Conservation (phyloP, 2,329 filamentous ascomycete genomes). For the Nemania serpens region DNA sequence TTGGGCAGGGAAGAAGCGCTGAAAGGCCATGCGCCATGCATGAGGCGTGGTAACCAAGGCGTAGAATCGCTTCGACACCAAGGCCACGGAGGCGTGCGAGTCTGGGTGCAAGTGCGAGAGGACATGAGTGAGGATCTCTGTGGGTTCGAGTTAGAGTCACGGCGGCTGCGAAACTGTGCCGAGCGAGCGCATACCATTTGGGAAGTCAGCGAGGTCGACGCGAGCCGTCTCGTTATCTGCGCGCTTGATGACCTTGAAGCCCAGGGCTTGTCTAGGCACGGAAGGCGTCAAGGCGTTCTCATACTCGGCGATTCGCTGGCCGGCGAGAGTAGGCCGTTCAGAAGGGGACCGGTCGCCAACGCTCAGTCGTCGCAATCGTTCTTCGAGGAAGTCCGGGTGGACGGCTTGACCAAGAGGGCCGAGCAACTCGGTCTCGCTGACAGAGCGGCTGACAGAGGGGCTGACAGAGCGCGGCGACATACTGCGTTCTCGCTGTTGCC, state of each 20-base stretch:
- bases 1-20: constrained; percentile 84
- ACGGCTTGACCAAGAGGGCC: constrained; percentile 39
- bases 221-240: constrained; percentile 46
- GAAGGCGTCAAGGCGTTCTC: constrained; percentile 61
- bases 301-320: constrained; percentile 63
- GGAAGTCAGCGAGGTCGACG: constrained; percentile 62
- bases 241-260: constrained; percentile 61
- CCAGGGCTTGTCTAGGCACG: constrained; percentile 53
- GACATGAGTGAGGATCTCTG: constrained; percentile 91
- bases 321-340: constrained; percentile 44
- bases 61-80: constrained; percentile 89
- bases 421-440: constrained; percentile 36
- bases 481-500: constrained; percentile 43
- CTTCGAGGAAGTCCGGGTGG: constrained; percentile 52
- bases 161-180: constrained; percentile 22
- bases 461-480: constrained; percentile 45
- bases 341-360: constrained; percentile 37
- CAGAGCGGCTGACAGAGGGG: too few species aligned
- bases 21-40: constrained; percentile 91
- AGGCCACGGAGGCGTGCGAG: constrained; percentile 78
- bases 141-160: constrained; percentile 30
- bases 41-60: constrained; percentile 86
- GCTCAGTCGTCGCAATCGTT: constrained; percentile 59
- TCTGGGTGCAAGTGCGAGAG: constrained; percentile 87
- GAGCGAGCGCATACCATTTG: constrained; percentile 70